Base-by-base conservation (phyloP, 139 green algal species). In the Desmodesmus armatus region DNA sequence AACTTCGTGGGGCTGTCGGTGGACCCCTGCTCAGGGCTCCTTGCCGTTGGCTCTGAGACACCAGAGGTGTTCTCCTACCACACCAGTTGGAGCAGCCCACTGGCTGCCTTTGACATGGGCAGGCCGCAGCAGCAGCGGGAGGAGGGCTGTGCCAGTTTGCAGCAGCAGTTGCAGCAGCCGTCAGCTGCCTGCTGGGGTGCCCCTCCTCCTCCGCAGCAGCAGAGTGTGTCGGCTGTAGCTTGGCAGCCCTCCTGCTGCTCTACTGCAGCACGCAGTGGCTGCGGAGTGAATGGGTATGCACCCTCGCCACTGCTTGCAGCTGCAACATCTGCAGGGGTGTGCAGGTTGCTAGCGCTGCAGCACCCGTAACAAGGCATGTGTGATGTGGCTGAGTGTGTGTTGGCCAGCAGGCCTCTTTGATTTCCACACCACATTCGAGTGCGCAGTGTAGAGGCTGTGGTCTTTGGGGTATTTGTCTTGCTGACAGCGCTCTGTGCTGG, bases 1-100 rank as follows among this genome's bases (percentile, higher is more conserved):
- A 98, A 99, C 87, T 99, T 99, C 88, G 96, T 99, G n/a, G 96
- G 96, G 13, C 86, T 99, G n/a, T 84, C 89, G 3, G 92, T 95
- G 43, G 88, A 84, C 33, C 66, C 86, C 0, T 88, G 94, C 3
- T 90, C 91, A 29, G 95, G 95, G 40, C 92, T 99, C 29, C 72
- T 98, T 0, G 96, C 96, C 5, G 94, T 91, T 51, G 96, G 96
- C n/a, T 95, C 88, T 41, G 96, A 99, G 65, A 94, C 87, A 27
- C 65, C 43, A 23, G 41, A 72, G 7, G 84, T 85, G 21, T 91
- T 81, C 49, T 60, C 87, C 2, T 92, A 91, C 82, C 81, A 91
- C 58, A 89, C 84, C 35, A 85, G 70, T 2, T 92, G 87, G 89
- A 39, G 53, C 1, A 33, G 49, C 25, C 87, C 89, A 0, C 65